Evolutionary conservation across 2,329 filamentous ascomycete genomes (phyloP).

Genomic region (Berkeleyomyces rouxiae): DNA sequence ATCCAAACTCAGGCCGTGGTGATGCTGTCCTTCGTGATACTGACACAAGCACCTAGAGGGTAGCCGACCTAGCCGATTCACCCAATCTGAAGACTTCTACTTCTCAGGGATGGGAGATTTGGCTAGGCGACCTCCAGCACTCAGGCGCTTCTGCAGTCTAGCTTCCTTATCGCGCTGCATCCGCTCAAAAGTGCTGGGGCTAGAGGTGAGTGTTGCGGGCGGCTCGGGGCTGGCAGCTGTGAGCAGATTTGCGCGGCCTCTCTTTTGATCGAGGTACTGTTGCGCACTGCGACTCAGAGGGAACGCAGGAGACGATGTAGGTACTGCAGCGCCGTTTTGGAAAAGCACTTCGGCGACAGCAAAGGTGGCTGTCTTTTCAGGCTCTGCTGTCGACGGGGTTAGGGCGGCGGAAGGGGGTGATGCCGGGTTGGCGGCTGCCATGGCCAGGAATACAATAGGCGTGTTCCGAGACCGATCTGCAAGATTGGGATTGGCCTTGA

Average conservation of each 20-base stretch:
- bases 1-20: neutral
- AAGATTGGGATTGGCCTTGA: conserved; percentile 74
- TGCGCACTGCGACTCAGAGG: conserved; percentile 68
- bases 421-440: conserved; percentile 84
- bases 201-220: conserved; percentile 37
- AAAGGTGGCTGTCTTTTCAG: conserved; percentile 50
- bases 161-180: conserved; percentile 47
- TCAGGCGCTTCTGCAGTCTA: conserved; percentile 61
- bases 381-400: conserved; percentile 23
- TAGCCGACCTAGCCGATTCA: conserved; percentile 13
- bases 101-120: conserved; percentile 46
- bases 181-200: conserved; percentile 24
- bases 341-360: conserved; percentile 78
- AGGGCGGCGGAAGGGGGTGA: conserved; percentile 40
- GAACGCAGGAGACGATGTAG: conserved; percentile 57
- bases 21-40: neutral
- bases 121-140: conserved; percentile 56
- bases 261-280: conserved; percentile 69
- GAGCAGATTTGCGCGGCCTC: conserved; percentile 29
- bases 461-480: conserved; percentile 75
- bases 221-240: conserved; percentile 26
- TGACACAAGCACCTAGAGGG: conserved; percentile 7
- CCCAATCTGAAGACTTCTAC: conserved; percentile 27
- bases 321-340: conserved; percentile 87
- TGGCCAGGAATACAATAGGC: conserved; percentile 75